Base-by-base conservation (phyloP, 805 yeast species). In the Kuraishia piskuri region DNA sequence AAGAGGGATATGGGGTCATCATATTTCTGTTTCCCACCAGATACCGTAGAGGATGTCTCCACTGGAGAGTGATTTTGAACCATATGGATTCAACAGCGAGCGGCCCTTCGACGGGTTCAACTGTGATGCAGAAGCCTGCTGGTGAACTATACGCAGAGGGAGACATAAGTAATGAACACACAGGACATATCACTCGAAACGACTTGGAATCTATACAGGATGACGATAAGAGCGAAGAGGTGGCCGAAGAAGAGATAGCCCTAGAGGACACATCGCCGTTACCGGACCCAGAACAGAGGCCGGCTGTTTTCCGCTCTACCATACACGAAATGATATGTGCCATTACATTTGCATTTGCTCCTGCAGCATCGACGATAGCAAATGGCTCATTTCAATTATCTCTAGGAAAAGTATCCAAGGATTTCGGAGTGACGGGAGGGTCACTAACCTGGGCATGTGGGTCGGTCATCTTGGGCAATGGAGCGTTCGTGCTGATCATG, bases 381-480 rank as follows among this genome's bases (percentile, higher is more conserved):
- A 62, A 60, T 6, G 74, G 74, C 14, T 63, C 65, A 22, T 62
- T 63, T 53, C 70, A 63, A 56, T 56, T 68, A 17, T 67, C 73
- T 10, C 58, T 73, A 22, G 64, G 67, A 12, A 53, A 60, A 25
- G 58, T 71, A 3, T 65, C 66, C 1, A 57, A 60, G 19, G 58
- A 60, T 23, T 73, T 71, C 54, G 52, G 59, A 22, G 63, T 71
- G 14, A 53, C 59, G 22, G 75, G 74, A 21, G 74, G 74, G 7
- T 55, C 60, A 20, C 58, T 73, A 20, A 66, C 73, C 10, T 73
- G 77, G 78, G 61, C 69, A 19, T 59, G 68, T 22, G 63, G 71
- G 7, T 61, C 74, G 2, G 63, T 70, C 20, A 59, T 64, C 21
- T 59, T 73, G 2, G 66, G 73, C n/a, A 63, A 61, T 48, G 77